These are phyloP conservation scores for Cladophialophora immunda DNA, from an alignment of 2,329 filamentous ascomycete species.

Conservation along the genomic window DNA sequence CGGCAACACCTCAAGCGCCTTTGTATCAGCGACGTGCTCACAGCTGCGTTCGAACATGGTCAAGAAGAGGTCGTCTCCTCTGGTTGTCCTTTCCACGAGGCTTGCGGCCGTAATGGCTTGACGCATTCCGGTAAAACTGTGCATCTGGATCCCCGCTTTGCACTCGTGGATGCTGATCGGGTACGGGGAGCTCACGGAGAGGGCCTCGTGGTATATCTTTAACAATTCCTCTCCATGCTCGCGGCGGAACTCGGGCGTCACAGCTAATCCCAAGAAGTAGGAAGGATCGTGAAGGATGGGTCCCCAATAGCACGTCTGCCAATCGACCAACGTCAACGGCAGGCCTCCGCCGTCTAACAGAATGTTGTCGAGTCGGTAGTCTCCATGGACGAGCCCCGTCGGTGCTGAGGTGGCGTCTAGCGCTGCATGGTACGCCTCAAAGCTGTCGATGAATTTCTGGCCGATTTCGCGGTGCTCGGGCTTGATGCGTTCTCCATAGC, in stretches of 20 bases:
- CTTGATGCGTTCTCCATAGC: constrained; percentile 1
- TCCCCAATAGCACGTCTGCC: constrained; percentile 8
- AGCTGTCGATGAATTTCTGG: constrained; percentile 7
- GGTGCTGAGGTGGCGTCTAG: not conserved
- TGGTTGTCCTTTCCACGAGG: not conserved
- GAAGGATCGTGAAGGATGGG: not conserved
- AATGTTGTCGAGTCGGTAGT: constrained; percentile 16
- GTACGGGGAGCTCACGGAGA: constrained; percentile 2
- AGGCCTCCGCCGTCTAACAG: not conserved
- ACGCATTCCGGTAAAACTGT: constrained; percentile 3
- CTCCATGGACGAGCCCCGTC: constrained; percentile 10
- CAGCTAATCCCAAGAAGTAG: constrained; percentile 11
- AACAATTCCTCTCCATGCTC: constrained; percentile 10
- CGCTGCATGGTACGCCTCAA: constrained; percentile 3
- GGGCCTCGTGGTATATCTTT: constrained; percentile 11
- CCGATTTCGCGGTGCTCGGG: constrained; percentile 1
- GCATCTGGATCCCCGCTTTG: constrained; percentile 1
- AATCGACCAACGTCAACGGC: constrained; percentile 10
- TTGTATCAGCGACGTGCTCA: not conserved
- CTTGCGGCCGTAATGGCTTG: constrained; percentile 2
- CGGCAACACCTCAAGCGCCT: constrained; percentile 6
- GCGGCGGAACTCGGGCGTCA: constrained; percentile 13
- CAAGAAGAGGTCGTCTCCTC: constrained; percentile 5
- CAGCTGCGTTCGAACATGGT: constrained; percentile 8
- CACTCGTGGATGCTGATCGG: constrained; percentile 15